phyloP scores from a whole-genome alignment of 352 stramenopile species.

The Phytopythium sindhum region DNA sequence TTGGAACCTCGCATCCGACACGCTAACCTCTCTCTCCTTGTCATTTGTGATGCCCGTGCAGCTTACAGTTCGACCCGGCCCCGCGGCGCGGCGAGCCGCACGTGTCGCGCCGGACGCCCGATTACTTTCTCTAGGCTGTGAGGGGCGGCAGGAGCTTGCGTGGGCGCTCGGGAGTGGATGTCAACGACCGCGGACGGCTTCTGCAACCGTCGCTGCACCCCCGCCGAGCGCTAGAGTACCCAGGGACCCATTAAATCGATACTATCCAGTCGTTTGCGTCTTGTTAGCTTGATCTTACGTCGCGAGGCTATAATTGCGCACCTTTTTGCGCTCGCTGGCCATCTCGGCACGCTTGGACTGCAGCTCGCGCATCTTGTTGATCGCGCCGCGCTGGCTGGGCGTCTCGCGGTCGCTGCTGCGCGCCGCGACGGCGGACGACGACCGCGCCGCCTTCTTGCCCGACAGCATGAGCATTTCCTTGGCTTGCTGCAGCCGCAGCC shows the following conservation, averaged over 20 bases:
- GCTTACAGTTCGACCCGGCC: conserved; percentile 94
- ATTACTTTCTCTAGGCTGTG: conserved; percentile 92
- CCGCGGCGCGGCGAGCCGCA: conserved; percentile 91
- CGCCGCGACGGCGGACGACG: conserved; percentile 8
- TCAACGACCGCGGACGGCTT: too few relatives aligned
- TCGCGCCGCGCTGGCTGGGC: conserved; percentile 47
- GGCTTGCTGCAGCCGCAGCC: conserved; percentile 62
- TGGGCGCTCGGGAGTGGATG: too few relatives aligned
- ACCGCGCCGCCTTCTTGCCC: conserved; percentile 36
- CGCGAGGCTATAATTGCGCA: conserved; percentile 75
- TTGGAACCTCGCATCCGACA: too few relatives aligned
- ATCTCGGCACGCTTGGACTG: conserved; percentile 74
- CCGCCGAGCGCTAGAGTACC: not conserved
- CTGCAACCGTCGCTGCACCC: too few relatives aligned
- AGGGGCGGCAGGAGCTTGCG: not conserved
- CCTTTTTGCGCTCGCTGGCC: conserved; percentile 69
- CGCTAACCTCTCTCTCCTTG: conserved; percentile 8
- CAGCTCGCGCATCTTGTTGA: conserved; percentile 70
- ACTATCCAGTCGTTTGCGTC: conserved; percentile 1
- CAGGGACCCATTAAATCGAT: not conserved
- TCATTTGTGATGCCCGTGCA: conserved; percentile 13
- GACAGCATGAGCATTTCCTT: conserved; percentile 73
- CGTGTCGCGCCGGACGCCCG: conserved; percentile 90
- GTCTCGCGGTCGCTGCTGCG: conserved; percentile 58
- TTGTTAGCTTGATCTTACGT: conserved; percentile 13